Conservation (phyloP, 2,329 filamentous ascomycete genomes). For the Calonectria hongkongensis region DNA sequence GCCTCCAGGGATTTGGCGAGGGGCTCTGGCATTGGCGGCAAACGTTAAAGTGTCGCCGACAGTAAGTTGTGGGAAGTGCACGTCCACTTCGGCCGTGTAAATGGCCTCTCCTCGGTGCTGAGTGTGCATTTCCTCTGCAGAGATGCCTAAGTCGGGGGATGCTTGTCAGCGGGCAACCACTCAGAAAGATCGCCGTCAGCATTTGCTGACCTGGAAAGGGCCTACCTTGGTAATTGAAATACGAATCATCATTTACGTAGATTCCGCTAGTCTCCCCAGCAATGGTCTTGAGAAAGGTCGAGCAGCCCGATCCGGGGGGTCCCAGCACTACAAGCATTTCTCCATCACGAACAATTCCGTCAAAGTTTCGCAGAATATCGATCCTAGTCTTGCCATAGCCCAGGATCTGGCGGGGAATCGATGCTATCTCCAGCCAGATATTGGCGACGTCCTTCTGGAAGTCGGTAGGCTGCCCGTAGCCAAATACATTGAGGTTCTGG, state of each 20-base stretch:
- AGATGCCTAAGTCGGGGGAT: conserved; percentile 45
- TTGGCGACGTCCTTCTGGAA: conserved; percentile 80
- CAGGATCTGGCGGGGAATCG: conserved; percentile 68
- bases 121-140: conserved; percentile 50
- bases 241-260: conserved; percentile 78
- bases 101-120: conserved; percentile 82
- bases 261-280: conserved; percentile 87
- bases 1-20: conserved; percentile 74
- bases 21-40: conserved; percentile 80
- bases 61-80: conserved; percentile 83
- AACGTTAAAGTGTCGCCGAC: conserved; percentile 86
- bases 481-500: conserved; percentile 78
- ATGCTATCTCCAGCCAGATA: conserved; percentile 70
- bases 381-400: conserved; percentile 73
- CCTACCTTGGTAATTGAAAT: conserved; percentile 85
- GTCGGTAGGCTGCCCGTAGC: conserved; percentile 80
- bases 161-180: background rate
- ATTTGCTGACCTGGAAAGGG: background rate
- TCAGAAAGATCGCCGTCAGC: background rate
- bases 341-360: conserved; percentile 79
- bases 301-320: conserved; percentile 82
- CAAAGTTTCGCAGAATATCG: conserved; percentile 79
- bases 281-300: conserved; percentile 87
- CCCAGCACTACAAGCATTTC: conserved; percentile 85
- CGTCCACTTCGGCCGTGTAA: conserved; percentile 88